These are phyloP conservation scores for Pseudevernia furfuracea DNA, from an alignment of 495 filamentous ascomycete species.

Conservation along the genomic window DNA sequence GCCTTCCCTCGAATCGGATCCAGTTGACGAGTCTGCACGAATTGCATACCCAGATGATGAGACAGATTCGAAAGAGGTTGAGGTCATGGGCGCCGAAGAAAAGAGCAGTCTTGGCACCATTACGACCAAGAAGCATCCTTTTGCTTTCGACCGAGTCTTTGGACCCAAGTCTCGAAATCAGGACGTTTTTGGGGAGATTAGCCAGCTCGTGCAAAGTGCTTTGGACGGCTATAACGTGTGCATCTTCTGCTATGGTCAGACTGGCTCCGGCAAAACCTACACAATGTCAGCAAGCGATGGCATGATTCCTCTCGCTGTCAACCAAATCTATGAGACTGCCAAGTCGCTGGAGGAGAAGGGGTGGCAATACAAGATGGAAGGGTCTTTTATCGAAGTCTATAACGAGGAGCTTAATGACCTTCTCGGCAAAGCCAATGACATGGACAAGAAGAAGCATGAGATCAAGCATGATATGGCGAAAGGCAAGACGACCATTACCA, in stretches of 20 bases:
- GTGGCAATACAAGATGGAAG: conserved; percentile 91
- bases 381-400: conserved; percentile 97
- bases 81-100: conserved; percentile 73
- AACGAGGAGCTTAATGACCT: conserved; percentile 95
- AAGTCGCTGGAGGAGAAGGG: conserved; percentile 77
- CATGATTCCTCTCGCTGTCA: conserved; percentile 90
- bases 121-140: conserved; percentile 68
- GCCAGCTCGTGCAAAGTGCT: conserved; percentile 91
- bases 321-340: conserved; percentile 86
- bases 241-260: conserved; percentile 98
- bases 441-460: conserved; percentile 83
- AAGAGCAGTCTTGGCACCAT: conserved; percentile 72
- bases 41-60: conserved; percentile 70
- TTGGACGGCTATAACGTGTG: conserved; percentile 98
- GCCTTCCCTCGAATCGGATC: conserved; percentile 55
- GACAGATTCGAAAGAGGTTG: conserved; percentile 77
- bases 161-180: conserved; percentile 65
- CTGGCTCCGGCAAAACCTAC: conserved; percentile 90
- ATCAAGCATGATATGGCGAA: conserved; percentile 77
- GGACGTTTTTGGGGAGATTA: conserved; percentile 93
- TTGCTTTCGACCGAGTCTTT: conserved; percentile 93
- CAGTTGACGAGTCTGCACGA: conserved; percentile 52
- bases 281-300: conserved; percentile 92
- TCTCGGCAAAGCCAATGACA: conserved; percentile 65
- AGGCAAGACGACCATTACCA: conserved; percentile 77